These are phyloP conservation scores for Auricularia cornea DNA, from an alignment of 768 basidiomycete genomes.

Conservation along the genomic window DNA sequence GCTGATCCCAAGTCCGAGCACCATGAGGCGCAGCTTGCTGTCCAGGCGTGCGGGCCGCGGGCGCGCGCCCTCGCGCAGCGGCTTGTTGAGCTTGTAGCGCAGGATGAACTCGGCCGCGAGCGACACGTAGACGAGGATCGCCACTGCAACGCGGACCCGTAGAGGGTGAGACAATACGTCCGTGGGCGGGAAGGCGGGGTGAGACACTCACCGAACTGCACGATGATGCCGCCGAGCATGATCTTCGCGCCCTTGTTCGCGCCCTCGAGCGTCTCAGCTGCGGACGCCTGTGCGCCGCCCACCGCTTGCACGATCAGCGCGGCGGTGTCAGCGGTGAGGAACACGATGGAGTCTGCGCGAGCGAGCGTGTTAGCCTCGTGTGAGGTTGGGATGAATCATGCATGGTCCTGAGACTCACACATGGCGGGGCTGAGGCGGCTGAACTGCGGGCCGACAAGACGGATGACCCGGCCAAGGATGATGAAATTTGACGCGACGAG, in stretches of 20 bases:
- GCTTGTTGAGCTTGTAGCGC: conserved; percentile 24
- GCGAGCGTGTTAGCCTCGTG: background rate
- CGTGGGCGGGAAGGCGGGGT: background rate
- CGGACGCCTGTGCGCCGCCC: conserved; percentile 50
- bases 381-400: background rate
- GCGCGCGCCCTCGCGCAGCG: conserved; percentile 5
- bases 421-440: conserved; percentile 35
- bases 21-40: conserved; percentile 15
- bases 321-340: conserved; percentile 37
- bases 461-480: conserved; percentile 42
- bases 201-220: conserved; percentile 40
- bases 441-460: conserved; percentile 35
- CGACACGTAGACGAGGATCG: conserved; percentile 33
- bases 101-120: conserved; percentile 38
- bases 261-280: conserved; percentile 19
- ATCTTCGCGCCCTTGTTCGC: conserved; percentile 36
- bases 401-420: conserved; percentile 30
- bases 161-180: background rate
- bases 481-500: conserved; percentile 54
- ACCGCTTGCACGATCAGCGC: conserved; percentile 56
- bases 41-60: background rate
- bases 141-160: conserved; percentile 20
- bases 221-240: conserved; percentile 56
- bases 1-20: conserved; percentile 27
- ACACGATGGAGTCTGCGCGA: conserved; percentile 19